Conservation (phyloP, 1,284 basidiomycete genomes). For the Phaffia rhodozyma region DNA sequence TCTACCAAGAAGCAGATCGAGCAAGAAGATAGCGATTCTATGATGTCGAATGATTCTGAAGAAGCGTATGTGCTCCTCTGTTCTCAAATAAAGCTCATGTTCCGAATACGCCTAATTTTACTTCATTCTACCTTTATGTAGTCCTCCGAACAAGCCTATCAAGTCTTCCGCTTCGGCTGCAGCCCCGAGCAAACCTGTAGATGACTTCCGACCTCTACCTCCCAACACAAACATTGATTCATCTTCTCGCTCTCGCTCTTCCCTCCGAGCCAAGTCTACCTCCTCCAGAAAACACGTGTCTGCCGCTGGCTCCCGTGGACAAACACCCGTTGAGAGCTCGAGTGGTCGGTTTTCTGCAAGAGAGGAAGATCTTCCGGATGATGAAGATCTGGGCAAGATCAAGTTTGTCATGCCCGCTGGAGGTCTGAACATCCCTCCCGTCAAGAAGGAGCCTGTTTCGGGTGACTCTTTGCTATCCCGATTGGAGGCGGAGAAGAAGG, state of each 20-base stretch:
- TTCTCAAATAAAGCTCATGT: too few species aligned
- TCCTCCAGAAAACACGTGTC: constrained; percentile 29
- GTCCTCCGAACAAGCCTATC: not conserved
- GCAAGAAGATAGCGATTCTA: too few species aligned
- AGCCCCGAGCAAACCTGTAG: not conserved
- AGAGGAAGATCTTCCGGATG: constrained; percentile 34
- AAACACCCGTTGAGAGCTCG: constrained; percentile 18
- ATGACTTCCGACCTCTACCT: constrained; percentile 1
- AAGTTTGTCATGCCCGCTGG: constrained; percentile 16
- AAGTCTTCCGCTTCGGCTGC: not conserved
- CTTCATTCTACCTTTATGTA: not conserved
- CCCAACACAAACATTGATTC: not conserved
- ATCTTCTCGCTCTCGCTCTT: constrained; percentile 25
- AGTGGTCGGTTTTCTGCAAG: constrained; percentile 32
- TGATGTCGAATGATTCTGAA: too few species aligned
- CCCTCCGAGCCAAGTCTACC: constrained; percentile 28
- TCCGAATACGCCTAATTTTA: not conserved
- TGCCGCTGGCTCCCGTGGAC: constrained; percentile 27
- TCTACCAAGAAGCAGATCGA: too few species aligned
- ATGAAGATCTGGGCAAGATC: constrained; percentile 24
- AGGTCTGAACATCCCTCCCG: constrained; percentile 27
- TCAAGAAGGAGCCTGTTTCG: not conserved
- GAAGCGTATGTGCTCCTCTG: too few species aligned
- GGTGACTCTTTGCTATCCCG: not conserved
- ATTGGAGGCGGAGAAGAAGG: not conserved